phyloP scores from a whole-genome alignment of 2,329 filamentous ascomycete genomes.

The Alternaria incomplexa region DNA sequence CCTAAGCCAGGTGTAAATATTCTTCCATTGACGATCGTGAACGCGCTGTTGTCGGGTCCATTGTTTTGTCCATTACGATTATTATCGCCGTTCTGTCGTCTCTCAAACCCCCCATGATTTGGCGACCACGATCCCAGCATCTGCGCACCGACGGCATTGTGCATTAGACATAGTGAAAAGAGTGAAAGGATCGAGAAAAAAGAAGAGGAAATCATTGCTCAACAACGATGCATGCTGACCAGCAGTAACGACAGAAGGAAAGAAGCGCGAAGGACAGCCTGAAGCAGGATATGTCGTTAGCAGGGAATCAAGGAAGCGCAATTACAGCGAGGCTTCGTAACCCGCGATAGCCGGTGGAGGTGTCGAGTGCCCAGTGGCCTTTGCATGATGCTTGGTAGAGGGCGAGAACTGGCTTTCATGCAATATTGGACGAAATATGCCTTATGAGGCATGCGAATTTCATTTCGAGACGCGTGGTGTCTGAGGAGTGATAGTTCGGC shows the following conservation, averaged over 20 bases:
- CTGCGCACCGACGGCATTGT: slow-evolving; percentile 27
- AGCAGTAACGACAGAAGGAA: slow-evolving; percentile 19
- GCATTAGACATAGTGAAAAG: slow-evolving; percentile 26
- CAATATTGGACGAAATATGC: not conserved
- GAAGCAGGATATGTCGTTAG: not conserved
- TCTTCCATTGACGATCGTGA: slow-evolving; percentile 68
- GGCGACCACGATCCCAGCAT: slow-evolving; percentile 35
- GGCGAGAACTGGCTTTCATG: slow-evolving; percentile 4
- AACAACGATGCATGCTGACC: slow-evolving; percentile 38
- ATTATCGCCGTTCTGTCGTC: slow-evolving; percentile 29
- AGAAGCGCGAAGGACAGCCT: not conserved
- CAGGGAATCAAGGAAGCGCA: slow-evolving; percentile 4
- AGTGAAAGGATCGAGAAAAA: slow-evolving; percentile 19
- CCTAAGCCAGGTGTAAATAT: slow-evolving; percentile 73
- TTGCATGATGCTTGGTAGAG: slow-evolving; percentile 11
- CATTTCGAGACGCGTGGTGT: slow-evolving; percentile 24
- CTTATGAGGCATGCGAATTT: not conserved
- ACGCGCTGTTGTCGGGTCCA: slow-evolving; percentile 44
- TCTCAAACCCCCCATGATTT: slow-evolving; percentile 3
- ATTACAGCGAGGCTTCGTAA: not conserved
- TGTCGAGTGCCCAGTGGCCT: not conserved
- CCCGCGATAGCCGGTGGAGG: slow-evolving; percentile 1
- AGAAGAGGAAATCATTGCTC: slow-evolving; percentile 33
- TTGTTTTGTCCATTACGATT: slow-evolving; percentile 26
- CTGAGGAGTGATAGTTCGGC: slow-evolving; percentile 17